A percentile compares a stretch with the other conserved stretches of the same genome.
These are phyloP conservation scores for Candida caryicola DNA, from an alignment of 805 yeast genomes.

Conservation along the genomic window DNA sequence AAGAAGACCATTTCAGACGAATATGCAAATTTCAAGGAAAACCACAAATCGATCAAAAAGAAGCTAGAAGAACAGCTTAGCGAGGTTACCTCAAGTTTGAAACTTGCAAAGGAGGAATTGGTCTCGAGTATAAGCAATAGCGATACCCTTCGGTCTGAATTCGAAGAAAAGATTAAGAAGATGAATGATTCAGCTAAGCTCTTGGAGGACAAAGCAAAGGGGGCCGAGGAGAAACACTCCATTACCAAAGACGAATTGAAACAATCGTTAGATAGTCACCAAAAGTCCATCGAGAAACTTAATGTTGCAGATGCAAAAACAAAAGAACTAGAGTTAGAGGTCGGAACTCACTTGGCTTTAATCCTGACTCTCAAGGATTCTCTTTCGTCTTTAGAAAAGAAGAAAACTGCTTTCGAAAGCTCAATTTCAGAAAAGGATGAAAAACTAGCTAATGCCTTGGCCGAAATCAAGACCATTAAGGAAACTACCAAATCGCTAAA, in stretches of 20 bases:
- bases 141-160: neutral
- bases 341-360: neutral
- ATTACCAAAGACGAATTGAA: neutral
- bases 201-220: neutral
- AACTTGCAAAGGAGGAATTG: neutral
- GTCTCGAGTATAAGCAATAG: neutral
- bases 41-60: constrained; percentile 1
- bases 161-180: constrained; percentile 3
- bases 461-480: neutral
- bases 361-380: neutral
- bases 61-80: neutral
- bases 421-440: neutral
- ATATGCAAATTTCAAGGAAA: constrained; percentile 1
- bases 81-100: neutral
- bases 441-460: neutral
- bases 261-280: neutral
- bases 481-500: neutral
- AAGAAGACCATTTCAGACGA: neutral
- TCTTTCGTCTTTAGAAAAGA: neutral
- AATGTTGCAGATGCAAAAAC: neutral
- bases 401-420: neutral
- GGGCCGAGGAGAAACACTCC: neutral
- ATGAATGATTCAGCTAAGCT: neutral
- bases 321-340: neutral
- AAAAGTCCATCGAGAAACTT: neutral